Base-by-base conservation (phyloP, 495 filamentous ascomycete species). In the Aspergillus hancockii region DNA sequence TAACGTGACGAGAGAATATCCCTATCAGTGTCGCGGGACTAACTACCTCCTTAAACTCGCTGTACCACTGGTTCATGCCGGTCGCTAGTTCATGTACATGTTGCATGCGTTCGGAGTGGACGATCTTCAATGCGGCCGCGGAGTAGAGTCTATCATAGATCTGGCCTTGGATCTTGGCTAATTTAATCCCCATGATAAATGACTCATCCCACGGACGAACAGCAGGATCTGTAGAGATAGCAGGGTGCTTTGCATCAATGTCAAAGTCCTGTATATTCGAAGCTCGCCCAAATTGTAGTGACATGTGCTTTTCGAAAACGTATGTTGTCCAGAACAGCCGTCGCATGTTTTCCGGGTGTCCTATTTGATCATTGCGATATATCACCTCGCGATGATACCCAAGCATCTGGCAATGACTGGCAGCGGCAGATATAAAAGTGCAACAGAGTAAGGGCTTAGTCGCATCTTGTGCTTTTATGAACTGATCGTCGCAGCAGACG, bases 191-290 rank as follows among this genome's bases (percentile, higher is more conserved):
- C 45, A 47, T 41, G 12, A 55, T 23, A 23, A 66, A 63, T 18
- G 56, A 28, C 47, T 63, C 58, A 30, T 68, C 66, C 66, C 66
- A 68, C 4, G 63, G 49, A 9, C 59, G 49, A 19, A 62, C 31
- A 12, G 61, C 22, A 13, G 54, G 49, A 30, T 66, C 55, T 38
- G 49, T 46, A 8, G 59, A 63, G 0, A 36, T 8, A 0, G 47
- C 13, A 28, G 67, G 63, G 22, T 52, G 46, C 9, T 54, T 30
- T 0, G 60, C 57, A 45, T 69, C 67, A 9, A 66, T 61, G 22
- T 66, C 67, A 30, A 64, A 62, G 36, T 64, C 63, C 51, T 64
- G 67, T 22, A 69, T 64, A 30, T 55, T 63, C 12, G 64, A 64
- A 3, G 62, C 60, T 7, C 64, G 59, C 0, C 67, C 67, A 14